Conservation (phyloP, 1,284 basidiomycete genomes). For the Cerioporus squamosus region DNA sequence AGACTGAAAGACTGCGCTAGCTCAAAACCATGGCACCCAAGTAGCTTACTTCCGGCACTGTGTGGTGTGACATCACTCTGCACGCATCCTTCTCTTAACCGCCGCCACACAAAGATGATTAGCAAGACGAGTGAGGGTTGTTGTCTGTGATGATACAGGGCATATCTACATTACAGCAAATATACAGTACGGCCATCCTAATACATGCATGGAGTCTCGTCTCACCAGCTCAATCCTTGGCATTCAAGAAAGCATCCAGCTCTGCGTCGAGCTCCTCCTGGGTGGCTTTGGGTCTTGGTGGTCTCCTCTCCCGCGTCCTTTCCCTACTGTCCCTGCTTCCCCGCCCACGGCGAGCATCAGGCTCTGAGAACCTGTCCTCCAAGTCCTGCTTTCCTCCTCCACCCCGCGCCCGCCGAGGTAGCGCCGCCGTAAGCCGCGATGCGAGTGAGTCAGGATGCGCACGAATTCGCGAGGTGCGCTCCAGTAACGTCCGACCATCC, state of each 20-base stretch:
- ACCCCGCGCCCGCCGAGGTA: conserved; percentile 46
- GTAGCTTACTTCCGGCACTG: conserved; percentile 2
- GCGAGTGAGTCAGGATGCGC: conserved; percentile 36
- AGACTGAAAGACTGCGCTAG: not conserved
- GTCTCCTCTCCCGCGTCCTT: conserved; percentile 35
- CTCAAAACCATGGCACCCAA: conserved; percentile 23
- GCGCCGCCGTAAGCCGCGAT: conserved; percentile 47
- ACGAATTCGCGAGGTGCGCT: conserved; percentile 55
- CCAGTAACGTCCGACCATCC: conserved; percentile 54
- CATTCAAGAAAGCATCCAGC: conserved; percentile 73
- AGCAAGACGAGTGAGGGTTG: conserved; percentile 3
- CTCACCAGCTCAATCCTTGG: conserved; percentile 30
- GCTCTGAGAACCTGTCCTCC: conserved; percentile 11
- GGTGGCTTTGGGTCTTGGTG: conserved; percentile 50
- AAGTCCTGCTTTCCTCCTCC: conserved; percentile 25
- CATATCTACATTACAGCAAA: conserved; percentile 10
- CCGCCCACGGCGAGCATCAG: not conserved
- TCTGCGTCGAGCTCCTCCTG: conserved; percentile 79
- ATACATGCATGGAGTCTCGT: not conserved
- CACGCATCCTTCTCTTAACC: not conserved
- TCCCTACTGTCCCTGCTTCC: conserved; percentile 15
- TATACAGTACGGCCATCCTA: conserved; percentile 8
- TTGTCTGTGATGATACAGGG: conserved; percentile 11
- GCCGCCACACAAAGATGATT: not conserved
- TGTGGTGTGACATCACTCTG: conserved; percentile 1